These are phyloP conservation scores for Globisporangium abappressorium DNA, from an alignment of 352 stramenopile genomes.

Conservation along the genomic window DNA sequence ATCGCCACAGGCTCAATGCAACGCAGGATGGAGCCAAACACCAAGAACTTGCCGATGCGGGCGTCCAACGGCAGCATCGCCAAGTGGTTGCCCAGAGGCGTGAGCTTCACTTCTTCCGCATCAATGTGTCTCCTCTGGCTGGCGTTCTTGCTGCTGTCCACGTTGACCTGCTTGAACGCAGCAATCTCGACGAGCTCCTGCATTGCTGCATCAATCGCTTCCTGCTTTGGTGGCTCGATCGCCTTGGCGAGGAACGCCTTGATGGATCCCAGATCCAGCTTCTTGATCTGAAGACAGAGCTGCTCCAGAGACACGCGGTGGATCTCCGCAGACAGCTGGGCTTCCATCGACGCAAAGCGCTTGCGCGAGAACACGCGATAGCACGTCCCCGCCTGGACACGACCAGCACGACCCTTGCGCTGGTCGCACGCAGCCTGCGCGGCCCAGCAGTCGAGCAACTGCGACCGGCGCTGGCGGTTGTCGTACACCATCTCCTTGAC, in stretches of 20 bases:
- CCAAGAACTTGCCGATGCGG: constrained; percentile 84
- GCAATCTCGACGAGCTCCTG: constrained; percentile 88
- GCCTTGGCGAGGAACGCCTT: constrained; percentile 69
- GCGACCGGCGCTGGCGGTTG: constrained; percentile 56
- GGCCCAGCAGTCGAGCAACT: constrained; percentile 81
- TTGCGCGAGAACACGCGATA: constrained; percentile 74
- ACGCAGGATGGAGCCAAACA: constrained; percentile 85
- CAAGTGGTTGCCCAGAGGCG: constrained; percentile 89
- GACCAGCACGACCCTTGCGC: constrained; percentile 77
- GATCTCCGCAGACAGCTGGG: constrained; percentile 84
- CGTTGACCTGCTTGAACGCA: constrained; percentile 57
- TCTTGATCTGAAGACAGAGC: constrained; percentile 87
- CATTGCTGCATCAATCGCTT: constrained; percentile 91
- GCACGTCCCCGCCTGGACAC: constrained; percentile 74
- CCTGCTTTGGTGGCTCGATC: constrained; percentile 90
- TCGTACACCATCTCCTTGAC: constrained; percentile 91
- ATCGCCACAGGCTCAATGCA: constrained; percentile 81
- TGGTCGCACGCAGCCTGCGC: constrained; percentile 80
- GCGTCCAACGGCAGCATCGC: constrained; percentile 82
- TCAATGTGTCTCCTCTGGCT: constrained; percentile 17
- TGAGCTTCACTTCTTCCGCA: constrained; percentile 78
- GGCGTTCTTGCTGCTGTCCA: constrained; percentile 4
- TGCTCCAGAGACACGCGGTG: constrained; percentile 85
- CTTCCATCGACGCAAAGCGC: constrained; percentile 57
- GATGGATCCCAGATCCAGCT: constrained; percentile 73